Evolutionary conservation across 2,329 filamentous ascomycete species (phyloP).

Genomic region (Fusarium euwallaceae): DNA sequence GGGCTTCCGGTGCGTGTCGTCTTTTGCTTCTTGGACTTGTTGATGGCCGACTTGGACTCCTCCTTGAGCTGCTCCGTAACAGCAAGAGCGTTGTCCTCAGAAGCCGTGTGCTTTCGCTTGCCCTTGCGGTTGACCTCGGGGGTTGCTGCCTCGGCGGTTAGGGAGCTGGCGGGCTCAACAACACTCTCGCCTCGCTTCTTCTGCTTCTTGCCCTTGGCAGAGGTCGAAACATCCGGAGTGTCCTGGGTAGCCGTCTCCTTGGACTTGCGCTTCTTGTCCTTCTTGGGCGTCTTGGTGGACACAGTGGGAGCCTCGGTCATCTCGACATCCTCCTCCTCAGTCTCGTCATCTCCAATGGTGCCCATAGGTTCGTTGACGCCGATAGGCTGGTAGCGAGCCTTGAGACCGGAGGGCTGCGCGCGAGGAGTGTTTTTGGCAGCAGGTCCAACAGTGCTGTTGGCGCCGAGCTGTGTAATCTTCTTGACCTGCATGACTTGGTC

Average conservation of each 20-base stretch:
- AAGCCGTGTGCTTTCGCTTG: conserved; percentile 54
- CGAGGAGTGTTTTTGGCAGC: conserved; percentile 66
- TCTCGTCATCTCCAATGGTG: conserved; percentile 57
- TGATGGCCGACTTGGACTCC: conserved; percentile 52
- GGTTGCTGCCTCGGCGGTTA: conserved; percentile 34
- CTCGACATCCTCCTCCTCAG: conserved; percentile 62
- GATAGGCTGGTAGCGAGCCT: conserved; percentile 75
- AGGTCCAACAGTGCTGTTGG: conserved; percentile 55
- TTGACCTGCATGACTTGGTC: conserved; percentile 75
- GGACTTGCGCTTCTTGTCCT: conserved; percentile 51
- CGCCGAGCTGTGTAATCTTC: conserved; percentile 69
- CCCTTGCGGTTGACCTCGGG: conserved; percentile 49
- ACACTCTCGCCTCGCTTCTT: conserved; percentile 40
- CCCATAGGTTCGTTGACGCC: conserved; percentile 61
- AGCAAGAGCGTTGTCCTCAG: conserved; percentile 55
- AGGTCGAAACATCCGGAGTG: conserved; percentile 10
- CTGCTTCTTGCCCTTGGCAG: conserved; percentile 52
- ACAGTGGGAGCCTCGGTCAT: conserved; percentile 57
- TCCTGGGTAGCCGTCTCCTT: conserved; percentile 33
- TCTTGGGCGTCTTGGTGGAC: conserved; percentile 46
- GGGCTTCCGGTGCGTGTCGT: conserved; percentile 50
- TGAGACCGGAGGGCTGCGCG: conserved; percentile 76
- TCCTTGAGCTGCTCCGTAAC: conserved; percentile 52
- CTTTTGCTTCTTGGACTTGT: conserved; percentile 59
- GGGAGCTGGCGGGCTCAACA: conserved; percentile 21